Base-by-base conservation (phyloP, 768 basidiomycete species). In the Termitomyces sp. region DNA sequence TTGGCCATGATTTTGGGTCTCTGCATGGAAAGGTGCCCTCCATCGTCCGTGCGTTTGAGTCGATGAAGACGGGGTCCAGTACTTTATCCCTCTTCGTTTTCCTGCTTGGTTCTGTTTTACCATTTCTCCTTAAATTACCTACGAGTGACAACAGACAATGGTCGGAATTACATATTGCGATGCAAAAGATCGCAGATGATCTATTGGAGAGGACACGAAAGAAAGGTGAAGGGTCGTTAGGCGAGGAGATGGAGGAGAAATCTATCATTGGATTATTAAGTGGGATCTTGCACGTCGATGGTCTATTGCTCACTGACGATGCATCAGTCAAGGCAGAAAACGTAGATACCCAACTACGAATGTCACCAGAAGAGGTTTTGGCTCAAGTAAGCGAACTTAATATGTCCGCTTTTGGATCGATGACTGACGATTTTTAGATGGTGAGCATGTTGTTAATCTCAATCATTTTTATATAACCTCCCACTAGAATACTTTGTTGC, bases 1-100 rank as follows among this genome's bases (percentile, higher is more conserved):
- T 86, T 56, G 79, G 80, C 5, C 79, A 86, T 61, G 73, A 84
- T 63, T 87, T 87, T 59, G 76, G 77, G 14, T 68, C 80, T 0
- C 72, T 86, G 5, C 76, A 81, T 14, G 83, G 83, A 5, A 75
- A 79, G 55, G 67, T 65, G 30, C 72, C 79, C 4, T 60, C 71
- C 2, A 72, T 84, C 18, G 70, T 74, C 2, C 71, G 76, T 5
- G 70, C 73, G 1, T 79, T 82, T 30, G 75, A 77, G 16, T 20
- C 56, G 22, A 16, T 63, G 43, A 65, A 70, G 0, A 73, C 79
- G 45, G 69, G 69, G 5, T 64, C 49, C 30, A 68, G 70, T 5
- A 43, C 69, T 5, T 32, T 76, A 47, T 71, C 71, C n/a, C 58
- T 62, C 14, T 53, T 72, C 9, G 56, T 76, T 3, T 67, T 75